phyloP scores from a whole-genome alignment of 176 grass and related monocot genomes.

The Hyparrhenia diplandra region DNA sequence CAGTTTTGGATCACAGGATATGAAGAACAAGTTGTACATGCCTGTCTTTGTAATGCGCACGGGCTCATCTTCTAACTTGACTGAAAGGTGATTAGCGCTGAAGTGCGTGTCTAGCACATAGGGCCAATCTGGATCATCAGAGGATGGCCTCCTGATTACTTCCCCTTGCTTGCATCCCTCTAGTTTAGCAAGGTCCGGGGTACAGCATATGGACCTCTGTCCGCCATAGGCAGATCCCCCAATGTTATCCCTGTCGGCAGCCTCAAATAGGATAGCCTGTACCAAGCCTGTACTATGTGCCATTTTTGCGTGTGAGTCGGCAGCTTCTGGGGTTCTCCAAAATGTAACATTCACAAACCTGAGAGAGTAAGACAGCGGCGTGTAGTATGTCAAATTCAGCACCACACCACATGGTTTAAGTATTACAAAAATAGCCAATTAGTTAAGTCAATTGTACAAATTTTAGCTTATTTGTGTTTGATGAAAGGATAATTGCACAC shows the following conservation, averaged over 20 bases:
- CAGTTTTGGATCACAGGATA: slow-evolving; percentile 96
- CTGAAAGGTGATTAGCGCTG: slow-evolving; percentile 53
- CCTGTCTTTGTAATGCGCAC: slow-evolving; percentile 81
- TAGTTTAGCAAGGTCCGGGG: slow-evolving; percentile 91
- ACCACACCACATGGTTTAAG: background rate
- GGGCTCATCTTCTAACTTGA: slow-evolving; percentile 48
- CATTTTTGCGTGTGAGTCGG: slow-evolving; percentile 73
- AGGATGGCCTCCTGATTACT: slow-evolving; percentile 80
- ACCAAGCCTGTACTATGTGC: slow-evolving; percentile 83
- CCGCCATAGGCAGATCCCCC: slow-evolving; percentile 97
- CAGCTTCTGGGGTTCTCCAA: slow-evolving; percentile 67
- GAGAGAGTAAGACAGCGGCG: slow-evolving; percentile 1
- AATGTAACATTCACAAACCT: slow-evolving; percentile 91
- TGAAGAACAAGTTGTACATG: slow-evolving; percentile 99
- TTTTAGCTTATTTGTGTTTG: background rate
- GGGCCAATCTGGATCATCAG: slow-evolving; percentile 77
- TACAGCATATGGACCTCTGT: slow-evolving; percentile 97
- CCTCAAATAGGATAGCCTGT: slow-evolving; percentile 95
- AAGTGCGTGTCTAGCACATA: slow-evolving; percentile 71
- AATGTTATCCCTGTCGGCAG: slow-evolving; percentile 84
- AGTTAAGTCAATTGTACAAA: background rate
- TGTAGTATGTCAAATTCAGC: background rate
- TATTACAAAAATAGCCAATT: background rate
- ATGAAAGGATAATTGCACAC: background rate
- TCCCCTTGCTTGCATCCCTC: slow-evolving; percentile 95